Evolutionary conservation across 257 asterid genomes (phyloP).

Genomic region (Cynanchum wilfordii): DNA sequence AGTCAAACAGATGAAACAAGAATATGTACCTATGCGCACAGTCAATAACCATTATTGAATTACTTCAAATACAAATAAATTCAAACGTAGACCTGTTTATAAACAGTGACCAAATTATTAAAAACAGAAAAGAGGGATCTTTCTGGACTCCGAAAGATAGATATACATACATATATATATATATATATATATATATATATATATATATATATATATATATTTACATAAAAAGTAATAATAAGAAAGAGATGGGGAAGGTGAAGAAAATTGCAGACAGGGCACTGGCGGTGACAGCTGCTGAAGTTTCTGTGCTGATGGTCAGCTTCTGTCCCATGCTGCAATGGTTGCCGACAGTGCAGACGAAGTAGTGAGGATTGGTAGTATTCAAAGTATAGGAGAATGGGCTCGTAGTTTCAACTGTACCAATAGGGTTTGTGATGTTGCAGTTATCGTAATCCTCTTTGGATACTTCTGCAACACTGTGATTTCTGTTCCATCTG

Average conservation of each 20-base stretch:
- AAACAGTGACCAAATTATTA: neutral
- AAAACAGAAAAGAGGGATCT: neutral
- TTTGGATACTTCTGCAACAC: slow-evolving; percentile 27
- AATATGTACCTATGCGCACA: neutral
- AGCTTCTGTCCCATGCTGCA: slow-evolving; percentile 36
- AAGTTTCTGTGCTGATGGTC: slow-evolving; percentile 15
- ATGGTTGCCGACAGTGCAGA: slow-evolving; percentile 34
- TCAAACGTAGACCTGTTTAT: neutral
- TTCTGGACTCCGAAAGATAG: neutral
- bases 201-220: no score
- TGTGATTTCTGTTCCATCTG: slow-evolving; percentile 28
- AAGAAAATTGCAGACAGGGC: slow-evolving; percentile 20
- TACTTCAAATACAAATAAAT: neutral
- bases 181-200: no score
- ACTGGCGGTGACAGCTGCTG: slow-evolving; percentile 16
- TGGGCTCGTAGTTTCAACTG: slow-evolving; percentile 28
- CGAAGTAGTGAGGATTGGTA: slow-evolving; percentile 28
- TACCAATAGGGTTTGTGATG: slow-evolving; percentile 11
- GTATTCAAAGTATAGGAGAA: slow-evolving; percentile 17
- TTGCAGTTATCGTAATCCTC: slow-evolving; percentile 28
- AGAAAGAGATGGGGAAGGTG: slow-evolving; percentile 17
- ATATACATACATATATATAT: no score
- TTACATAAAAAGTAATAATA: slow-evolving; percentile 6
- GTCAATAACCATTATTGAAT: neutral
- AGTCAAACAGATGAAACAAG: neutral